Percentiles rank a stretch among this genome's conserved stretches.
These are phyloP conservation scores for Tubosaeta sp. DNA, from an alignment of 768 basidiomycete species.

Conservation along the genomic window DNA sequence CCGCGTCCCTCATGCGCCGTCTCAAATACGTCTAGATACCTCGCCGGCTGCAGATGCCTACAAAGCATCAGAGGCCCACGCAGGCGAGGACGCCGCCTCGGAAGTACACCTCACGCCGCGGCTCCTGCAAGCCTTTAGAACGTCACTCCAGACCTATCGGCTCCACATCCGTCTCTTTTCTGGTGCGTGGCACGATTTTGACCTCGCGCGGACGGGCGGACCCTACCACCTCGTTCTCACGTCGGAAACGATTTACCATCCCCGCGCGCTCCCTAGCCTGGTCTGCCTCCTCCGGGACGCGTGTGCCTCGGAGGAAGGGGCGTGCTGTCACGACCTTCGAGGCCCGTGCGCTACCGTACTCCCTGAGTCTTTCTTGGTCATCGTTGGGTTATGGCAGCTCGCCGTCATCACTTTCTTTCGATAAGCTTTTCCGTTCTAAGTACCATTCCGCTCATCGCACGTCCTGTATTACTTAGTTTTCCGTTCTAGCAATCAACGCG, in stretches of 20 bases:
- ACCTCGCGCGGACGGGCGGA: constrained; percentile 30
- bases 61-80: constrained; percentile 31
- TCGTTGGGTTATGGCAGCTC: no score
- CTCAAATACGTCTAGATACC: constrained; percentile 42
- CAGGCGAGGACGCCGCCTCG: constrained; percentile 28
- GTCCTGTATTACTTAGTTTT: no score
- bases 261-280: constrained; percentile 58
- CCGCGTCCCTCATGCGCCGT: background rate
- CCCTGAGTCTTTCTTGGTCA: no score
- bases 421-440: no score
- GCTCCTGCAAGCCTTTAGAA: constrained; percentile 60
- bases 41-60: constrained; percentile 53
- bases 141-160: constrained; percentile 48
- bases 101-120: constrained; percentile 64
- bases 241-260: constrained; percentile 89
- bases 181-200: constrained; percentile 73
- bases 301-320: constrained; percentile 13
- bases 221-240: constrained; percentile 75
- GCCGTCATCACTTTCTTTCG: no score
- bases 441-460: no score
- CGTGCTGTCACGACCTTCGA: no score
- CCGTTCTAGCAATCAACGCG: no score
- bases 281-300: constrained; percentile 46
- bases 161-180: constrained; percentile 72
- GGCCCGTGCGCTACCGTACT: no score